Evolutionary conservation across 176 grass and related monocot species (phyloP).

Genomic region (Triticum turgidum): DNA sequence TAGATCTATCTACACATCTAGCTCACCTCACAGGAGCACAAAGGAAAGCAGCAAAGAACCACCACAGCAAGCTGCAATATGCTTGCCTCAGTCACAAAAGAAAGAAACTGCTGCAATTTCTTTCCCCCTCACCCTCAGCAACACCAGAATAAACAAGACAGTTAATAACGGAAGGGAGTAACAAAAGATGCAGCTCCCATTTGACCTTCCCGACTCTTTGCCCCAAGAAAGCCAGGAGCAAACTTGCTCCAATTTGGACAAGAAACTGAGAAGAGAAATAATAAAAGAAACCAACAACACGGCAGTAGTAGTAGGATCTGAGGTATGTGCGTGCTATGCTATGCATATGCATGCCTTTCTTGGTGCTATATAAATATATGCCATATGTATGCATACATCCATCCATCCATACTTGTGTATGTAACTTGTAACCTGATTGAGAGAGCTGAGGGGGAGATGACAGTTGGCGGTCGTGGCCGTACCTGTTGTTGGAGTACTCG

Average conservation of each 20-base stretch:
- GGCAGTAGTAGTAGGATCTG: constrained; percentile 24
- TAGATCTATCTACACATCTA: constrained; percentile 76
- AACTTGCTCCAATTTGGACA: constrained; percentile 55
- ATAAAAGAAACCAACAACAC: background rate
- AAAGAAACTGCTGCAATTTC: constrained; percentile 54
- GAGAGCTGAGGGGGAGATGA: background rate
- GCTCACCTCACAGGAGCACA: constrained; percentile 51
- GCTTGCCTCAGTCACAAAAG: constrained; percentile 27
- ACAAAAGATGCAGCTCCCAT: constrained; percentile 58
- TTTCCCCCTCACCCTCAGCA: constrained; percentile 39
- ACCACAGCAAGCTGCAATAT: background rate
- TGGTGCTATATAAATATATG: constrained; percentile 12
- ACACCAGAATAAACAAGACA: constrained; percentile 51
- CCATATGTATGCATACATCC: background rate
- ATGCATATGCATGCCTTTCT: constrained; percentile 19
- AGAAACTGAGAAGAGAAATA: background rate
- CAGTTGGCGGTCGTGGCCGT: background rate
- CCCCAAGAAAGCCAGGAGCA: constrained; percentile 37
- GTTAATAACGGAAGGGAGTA: constrained; percentile 42
- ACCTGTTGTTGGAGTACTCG: constrained; percentile 82
- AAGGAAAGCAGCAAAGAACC: constrained; percentile 46
- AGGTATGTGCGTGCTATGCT: background rate
- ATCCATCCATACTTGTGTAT: background rate
- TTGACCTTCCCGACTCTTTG: constrained; percentile 39
- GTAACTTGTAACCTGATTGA: background rate